Evolutionary conservation across 192 early-diverging fungal genomes (phyloP), one percentile per base, ranked within the genome.

Genomic region (Coemansia sp.): DNA sequence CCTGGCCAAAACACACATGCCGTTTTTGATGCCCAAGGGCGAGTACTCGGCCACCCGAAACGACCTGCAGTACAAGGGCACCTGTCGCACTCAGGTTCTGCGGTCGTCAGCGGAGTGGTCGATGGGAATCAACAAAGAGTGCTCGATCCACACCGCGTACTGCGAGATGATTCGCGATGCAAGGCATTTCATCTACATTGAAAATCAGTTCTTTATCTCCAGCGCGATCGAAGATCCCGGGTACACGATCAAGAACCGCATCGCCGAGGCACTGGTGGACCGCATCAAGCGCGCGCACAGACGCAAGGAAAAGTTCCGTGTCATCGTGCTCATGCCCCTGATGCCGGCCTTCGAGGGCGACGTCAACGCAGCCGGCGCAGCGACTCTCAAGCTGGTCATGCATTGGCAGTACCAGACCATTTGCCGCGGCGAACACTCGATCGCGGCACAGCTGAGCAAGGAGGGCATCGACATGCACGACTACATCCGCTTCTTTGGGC

Each of bases 121-220:
- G 24, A 66, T 67, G 38, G 85, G 80, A 18, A 80, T 86, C 51
- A 72, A 64, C 10, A 75, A 67, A 33, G 87, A 89, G 71, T 77
- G 74, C 65, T 87, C 86, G 25, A 93, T 93, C 59, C 82, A 85
- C 54, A 87, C 81, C 22, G 91, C 90, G 8, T 93, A 93, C 57
- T 64, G 81, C 32, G 75, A 83, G 44, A 67, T 80, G 46, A 93
- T 93, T 60, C 53, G 59, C 23, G 68, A 75, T 24, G 80, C 91
- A 20, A 69, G 90, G 60, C 87, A 91, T 50, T 92, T 86, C 73
- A 69, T 93, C 25, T 91, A 93, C 63, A 93, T 93, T 55, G 91
- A 93, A 57, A 92, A 93, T 61, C 91, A 93, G 58, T 93, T 93
- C 75, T 93, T 93, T 56, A 83, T 88, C 46, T 79, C 77, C 27